Percentiles rank a stretch among this genome's conserved stretches.
Evolutionary conservation across 2,329 filamentous ascomycete genomes (phyloP).

Genomic region (Samsoniella hepiali): DNA sequence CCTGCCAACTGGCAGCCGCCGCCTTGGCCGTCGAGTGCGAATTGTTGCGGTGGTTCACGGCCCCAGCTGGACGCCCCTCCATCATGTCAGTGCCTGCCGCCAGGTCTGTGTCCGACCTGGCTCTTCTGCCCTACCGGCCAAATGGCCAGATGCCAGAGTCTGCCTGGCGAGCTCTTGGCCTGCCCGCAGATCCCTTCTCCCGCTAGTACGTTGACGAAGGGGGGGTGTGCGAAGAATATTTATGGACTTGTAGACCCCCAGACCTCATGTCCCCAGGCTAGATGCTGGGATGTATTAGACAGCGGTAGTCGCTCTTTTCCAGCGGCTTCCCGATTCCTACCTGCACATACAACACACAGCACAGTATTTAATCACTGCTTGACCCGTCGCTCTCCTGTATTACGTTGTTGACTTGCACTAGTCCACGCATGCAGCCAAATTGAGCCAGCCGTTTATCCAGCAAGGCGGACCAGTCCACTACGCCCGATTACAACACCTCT

Average conservation of each 20-base stretch:
- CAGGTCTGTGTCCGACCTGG: background rate
- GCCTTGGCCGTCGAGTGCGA: background rate
- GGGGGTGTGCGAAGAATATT: background rate
- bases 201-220: background rate
- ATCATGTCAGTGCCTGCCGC: background rate
- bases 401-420: background rate
- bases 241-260: background rate
- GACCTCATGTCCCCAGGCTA: background rate
- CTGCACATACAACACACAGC: background rate
- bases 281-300: constrained; percentile 11
- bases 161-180: constrained; percentile 7
- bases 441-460: background rate
- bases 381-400: background rate
- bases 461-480: background rate
- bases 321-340: background rate
- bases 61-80: constrained; percentile 5
- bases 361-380: background rate
- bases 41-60: background rate
- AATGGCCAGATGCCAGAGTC: background rate
- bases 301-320: constrained; percentile 1
- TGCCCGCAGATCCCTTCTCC: background rate
- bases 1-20: background rate
- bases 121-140: constrained; percentile 7
- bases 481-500: background rate
- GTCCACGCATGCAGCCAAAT: background rate